Evolutionary conservation across 192 early-diverging fungal genomes (phyloP).

Genomic region (Coemansia sp.): DNA sequence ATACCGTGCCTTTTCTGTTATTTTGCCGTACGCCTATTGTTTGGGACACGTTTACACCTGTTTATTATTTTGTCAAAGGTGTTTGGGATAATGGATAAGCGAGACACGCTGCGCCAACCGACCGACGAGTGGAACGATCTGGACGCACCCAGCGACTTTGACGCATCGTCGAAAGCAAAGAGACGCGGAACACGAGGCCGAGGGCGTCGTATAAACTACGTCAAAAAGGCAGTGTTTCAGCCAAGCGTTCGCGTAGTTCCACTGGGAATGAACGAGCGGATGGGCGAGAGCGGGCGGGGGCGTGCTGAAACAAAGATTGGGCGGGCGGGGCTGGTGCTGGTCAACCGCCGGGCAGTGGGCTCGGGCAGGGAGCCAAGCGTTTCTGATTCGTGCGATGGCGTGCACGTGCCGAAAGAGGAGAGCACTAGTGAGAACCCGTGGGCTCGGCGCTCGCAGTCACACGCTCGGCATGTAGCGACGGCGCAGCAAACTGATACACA

Average conservation of each 20-base stretch:
- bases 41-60: too few relatives aligned
- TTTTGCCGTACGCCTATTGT: too few relatives aligned
- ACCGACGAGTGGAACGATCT: background rate
- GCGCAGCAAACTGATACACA: background rate
- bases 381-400: background rate
- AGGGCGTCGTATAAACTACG: constrained; percentile 9
- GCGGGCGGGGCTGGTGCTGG: constrained; percentile 13
- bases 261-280: constrained; percentile 10
- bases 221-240: constrained; percentile 34
- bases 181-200: constrained; percentile 11
- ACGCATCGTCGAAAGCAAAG: constrained; percentile 7
- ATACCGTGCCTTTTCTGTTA: too few relatives aligned
- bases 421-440: constrained; percentile 18
- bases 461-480: background rate
- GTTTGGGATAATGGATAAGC: constrained; percentile 8
- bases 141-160: constrained; percentile 1
- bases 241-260: constrained; percentile 41
- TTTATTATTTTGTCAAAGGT: too few relatives aligned
- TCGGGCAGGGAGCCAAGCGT: background rate
- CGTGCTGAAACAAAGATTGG: constrained; percentile 3
- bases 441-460: constrained; percentile 19
- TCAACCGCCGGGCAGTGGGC: constrained; percentile 16
- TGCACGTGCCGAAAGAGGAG: background rate
- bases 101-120: constrained; percentile 5
- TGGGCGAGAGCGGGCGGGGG: background rate